Conservation (phyloP, 305 asterid genomes). For the Fraxinus xanthoxyloides region DNA sequence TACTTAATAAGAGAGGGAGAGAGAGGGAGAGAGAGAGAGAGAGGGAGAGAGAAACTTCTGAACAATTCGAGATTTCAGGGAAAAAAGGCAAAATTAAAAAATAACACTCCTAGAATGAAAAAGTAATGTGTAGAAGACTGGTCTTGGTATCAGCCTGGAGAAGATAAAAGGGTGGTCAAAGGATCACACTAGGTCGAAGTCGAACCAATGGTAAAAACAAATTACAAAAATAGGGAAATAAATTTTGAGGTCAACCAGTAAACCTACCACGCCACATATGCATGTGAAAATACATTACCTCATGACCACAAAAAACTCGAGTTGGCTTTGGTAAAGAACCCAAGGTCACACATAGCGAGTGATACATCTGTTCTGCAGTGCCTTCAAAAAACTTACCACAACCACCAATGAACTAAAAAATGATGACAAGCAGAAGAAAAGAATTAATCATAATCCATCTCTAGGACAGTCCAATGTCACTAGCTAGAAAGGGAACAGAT, state of each 20-base stretch:
- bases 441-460: not conserved
- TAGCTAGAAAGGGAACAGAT: not conserved
- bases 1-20: not conserved
- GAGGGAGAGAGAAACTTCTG: not conserved
- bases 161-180: not conserved
- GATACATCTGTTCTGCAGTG: slow-evolving; percentile 94
- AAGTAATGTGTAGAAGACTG: not conserved
- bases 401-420: slow-evolving; percentile 70
- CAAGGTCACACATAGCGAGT: slow-evolving; percentile 74
- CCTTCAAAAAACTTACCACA: slow-evolving; percentile 96
- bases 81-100: no score
- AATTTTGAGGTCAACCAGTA: not conserved
- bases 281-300: slow-evolving; percentile 46
- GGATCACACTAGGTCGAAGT: not conserved
- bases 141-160: not conserved
- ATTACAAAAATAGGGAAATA: no score
- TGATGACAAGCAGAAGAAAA: slow-evolving; percentile 10
- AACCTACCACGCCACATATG: not conserved
- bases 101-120: not conserved
- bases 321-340: slow-evolving; percentile 90
- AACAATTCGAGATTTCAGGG: not conserved
- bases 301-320: slow-evolving; percentile 88
- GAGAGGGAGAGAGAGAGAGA: no score
- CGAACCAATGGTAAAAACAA: not conserved
- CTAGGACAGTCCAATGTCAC: slow-evolving; percentile 6